These are phyloP conservation scores for Salmacisia buchloeana DNA, from an alignment of 1,284 basidiomycete species.

Conservation along the genomic window DNA sequence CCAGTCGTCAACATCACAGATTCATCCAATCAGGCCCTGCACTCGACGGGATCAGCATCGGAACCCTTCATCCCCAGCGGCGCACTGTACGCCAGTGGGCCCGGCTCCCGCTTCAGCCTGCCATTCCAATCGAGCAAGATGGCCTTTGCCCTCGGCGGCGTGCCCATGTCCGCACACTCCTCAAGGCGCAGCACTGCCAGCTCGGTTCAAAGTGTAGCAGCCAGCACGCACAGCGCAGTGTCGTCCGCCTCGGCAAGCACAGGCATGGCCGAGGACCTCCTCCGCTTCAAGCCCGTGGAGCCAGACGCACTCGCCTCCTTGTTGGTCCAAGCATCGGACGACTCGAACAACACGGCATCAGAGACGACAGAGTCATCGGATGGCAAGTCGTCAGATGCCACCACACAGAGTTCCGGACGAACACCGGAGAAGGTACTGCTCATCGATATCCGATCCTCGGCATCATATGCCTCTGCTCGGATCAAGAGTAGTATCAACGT, in stretches of 20 bases:
- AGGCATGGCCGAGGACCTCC: neutral
- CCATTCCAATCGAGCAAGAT: neutral
- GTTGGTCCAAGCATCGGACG: neutral
- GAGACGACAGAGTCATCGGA: neutral
- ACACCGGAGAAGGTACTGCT: slow-evolving; percentile 54
- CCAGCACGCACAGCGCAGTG: slow-evolving; percentile 7
- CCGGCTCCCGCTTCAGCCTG: neutral
- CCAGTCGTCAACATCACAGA: neutral
- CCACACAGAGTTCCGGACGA: neutral
- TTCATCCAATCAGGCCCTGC: neutral
- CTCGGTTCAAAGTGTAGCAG: neutral
- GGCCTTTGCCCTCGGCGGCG: neutral
- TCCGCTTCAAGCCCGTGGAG: neutral
- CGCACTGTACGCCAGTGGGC: neutral
- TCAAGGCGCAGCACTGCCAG: neutral
- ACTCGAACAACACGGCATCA: neutral
- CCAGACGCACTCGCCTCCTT: neutral
- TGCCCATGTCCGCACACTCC: neutral
- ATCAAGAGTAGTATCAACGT: slow-evolving; percentile 67
- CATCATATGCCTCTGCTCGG: slow-evolving; percentile 33
- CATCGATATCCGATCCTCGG: slow-evolving; percentile 79
- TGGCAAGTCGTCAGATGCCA: neutral
- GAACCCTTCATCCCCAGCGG: slow-evolving; percentile 1
- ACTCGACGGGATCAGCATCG: neutral
- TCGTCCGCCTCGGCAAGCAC: neutral